Conservation (phyloP, 495 filamentous ascomycete genomes). For the Cenococcum geophilum region DNA sequence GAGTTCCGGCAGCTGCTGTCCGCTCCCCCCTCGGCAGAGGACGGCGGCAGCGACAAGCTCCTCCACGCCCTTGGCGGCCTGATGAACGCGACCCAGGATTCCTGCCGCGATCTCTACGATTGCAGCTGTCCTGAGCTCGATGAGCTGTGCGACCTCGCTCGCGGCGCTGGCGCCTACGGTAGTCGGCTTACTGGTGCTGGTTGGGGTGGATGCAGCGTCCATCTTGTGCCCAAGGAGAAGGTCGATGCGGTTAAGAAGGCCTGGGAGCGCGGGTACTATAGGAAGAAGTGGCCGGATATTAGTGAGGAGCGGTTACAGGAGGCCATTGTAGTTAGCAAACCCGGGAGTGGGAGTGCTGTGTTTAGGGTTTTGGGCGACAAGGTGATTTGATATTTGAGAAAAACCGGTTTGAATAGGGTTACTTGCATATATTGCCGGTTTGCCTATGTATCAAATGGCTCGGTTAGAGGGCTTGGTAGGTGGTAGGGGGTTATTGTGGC, state of each 20-base stretch:
- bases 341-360: constrained; percentile 57
- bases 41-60: constrained; percentile 46
- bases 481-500: too few relatives aligned
- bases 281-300: constrained; percentile 61
- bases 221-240: constrained; percentile 80
- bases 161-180: constrained; percentile 71
- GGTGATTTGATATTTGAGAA: constrained; percentile 10
- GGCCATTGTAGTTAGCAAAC: constrained; percentile 86
- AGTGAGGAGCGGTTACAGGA: constrained; percentile 63
- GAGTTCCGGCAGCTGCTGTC: constrained; percentile 75
- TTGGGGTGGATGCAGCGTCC: constrained; percentile 95
- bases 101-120: constrained; percentile 77
- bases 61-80: constrained; percentile 70
- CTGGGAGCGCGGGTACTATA: constrained; percentile 77
- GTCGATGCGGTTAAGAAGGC: constrained; percentile 73
- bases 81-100: constrained; percentile 83
- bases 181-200: constrained; percentile 88
- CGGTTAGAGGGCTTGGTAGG: too few relatives aligned
- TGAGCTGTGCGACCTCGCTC: constrained; percentile 73
- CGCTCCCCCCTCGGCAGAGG: constrained; percentile 39
- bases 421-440: too few relatives aligned
- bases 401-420: too few relatives aligned
- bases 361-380: constrained; percentile 24
- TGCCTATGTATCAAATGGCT: too few relatives aligned
- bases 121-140: constrained; percentile 90